Evolutionary conservation across 1,139 yeast species (phyloP).

Genomic region (Hansenula lynferdii): DNA sequence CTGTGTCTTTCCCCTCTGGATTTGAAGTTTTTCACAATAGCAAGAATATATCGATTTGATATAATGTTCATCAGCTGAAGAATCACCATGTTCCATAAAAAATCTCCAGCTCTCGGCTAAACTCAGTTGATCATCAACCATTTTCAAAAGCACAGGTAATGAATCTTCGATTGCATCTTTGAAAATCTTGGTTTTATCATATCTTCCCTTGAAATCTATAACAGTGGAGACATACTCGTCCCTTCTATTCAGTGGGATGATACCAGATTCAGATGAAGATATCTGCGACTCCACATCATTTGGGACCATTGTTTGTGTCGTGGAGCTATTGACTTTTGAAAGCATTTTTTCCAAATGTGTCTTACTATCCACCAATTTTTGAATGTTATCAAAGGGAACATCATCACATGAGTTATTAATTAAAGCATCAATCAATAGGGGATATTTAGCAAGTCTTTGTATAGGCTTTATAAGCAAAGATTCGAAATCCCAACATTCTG

Average conservation of each 20-base stretch:
- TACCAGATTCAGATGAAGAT: too few species aligned
- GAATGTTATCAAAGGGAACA: slow-evolving; percentile 7
- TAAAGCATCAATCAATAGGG: slow-evolving; percentile 14
- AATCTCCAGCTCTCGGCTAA: slow-evolving; percentile 13
- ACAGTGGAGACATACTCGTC: slow-evolving; percentile 10
- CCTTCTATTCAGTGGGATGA: background rate
- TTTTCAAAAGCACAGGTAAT: slow-evolving; percentile 8
- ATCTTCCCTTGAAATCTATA: slow-evolving; percentile 7
- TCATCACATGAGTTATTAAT: slow-evolving; percentile 12
- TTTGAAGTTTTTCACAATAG: slow-evolving; percentile 14
- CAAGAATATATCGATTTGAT: slow-evolving; percentile 28
- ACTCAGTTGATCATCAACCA: slow-evolving; percentile 8
- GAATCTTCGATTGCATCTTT: slow-evolving; percentile 8
- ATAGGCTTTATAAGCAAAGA: slow-evolving; percentile 21
- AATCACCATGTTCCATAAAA: slow-evolving; percentile 18
- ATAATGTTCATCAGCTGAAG: slow-evolving; percentile 10
- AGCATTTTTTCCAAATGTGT: slow-evolving; percentile 12
- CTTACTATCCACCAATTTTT: slow-evolving; percentile 15
- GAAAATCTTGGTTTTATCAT: slow-evolving; percentile 6
- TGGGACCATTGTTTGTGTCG: background rate
- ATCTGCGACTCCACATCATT: background rate
- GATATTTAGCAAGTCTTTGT: slow-evolving; percentile 20
- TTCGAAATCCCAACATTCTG: slow-evolving; percentile 20
- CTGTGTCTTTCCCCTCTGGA: slow-evolving; percentile 16
- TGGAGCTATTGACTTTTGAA: slow-evolving; percentile 2